Percentiles rank a stretch among this genome's conserved stretches.
These are phyloP conservation scores for Tilletia walkeri DNA, from an alignment of 1,284 basidiomycete species.

Conservation along the genomic window DNA sequence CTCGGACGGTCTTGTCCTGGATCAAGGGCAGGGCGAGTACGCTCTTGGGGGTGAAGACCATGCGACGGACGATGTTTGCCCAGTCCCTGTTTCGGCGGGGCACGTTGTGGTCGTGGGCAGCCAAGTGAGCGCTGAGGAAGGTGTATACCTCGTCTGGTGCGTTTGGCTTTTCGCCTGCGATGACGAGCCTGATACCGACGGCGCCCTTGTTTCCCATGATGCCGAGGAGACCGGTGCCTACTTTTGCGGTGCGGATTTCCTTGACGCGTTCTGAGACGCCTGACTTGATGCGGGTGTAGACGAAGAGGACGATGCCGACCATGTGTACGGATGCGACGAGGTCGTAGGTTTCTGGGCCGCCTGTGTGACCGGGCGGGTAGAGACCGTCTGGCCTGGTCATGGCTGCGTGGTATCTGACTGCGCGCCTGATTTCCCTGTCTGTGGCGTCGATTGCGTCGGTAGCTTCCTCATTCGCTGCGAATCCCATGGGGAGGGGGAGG, in stretches of 20 bases:
- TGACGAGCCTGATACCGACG: conserved; percentile 80
- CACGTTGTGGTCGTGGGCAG: conserved; percentile 76
- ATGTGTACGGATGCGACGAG: conserved; percentile 41
- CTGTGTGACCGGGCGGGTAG: conserved; percentile 46
- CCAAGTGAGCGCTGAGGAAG: conserved; percentile 86
- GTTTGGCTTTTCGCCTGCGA: conserved; percentile 43
- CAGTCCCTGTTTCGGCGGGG: conserved; percentile 75
- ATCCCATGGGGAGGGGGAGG: conserved; percentile 65
- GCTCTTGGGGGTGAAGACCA: conserved; percentile 65
- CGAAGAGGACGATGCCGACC: conserved; percentile 58
- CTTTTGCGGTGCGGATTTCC: conserved; percentile 48
- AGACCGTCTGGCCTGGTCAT: conserved; percentile 42
- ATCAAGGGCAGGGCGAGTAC: conserved; percentile 33
- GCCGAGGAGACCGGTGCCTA: conserved; percentile 52
- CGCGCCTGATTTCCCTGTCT: conserved; percentile 61
- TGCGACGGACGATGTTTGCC: conserved; percentile 70
- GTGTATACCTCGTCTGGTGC: conserved; percentile 59
- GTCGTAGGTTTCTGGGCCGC: conserved; percentile 50
- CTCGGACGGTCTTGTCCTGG: conserved; percentile 55
- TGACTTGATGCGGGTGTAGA: conserved; percentile 74
- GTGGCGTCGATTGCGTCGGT: conserved; percentile 63
- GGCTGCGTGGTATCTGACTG: conserved; percentile 52
- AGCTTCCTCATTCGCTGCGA: conserved; percentile 60
- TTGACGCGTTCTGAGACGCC: conserved; percentile 65
- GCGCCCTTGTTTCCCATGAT: conserved; percentile 93